These are phyloP conservation scores for Colletotrichum tamarilloi DNA, from an alignment of 2,329 filamentous ascomycete genomes.

Conservation along the genomic window DNA sequence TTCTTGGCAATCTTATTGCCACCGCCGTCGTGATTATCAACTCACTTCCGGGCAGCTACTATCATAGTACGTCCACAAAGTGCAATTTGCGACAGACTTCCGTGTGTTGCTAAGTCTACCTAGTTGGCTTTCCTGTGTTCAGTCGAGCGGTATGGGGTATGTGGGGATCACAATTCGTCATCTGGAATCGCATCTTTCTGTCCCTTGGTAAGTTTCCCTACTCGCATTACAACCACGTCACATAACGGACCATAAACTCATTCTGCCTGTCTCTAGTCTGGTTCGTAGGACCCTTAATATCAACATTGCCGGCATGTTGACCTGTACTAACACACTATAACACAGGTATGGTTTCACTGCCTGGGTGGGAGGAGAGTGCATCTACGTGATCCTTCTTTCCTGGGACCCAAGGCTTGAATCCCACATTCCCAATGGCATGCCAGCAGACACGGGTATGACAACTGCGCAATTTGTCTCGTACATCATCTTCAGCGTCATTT, in stretches of 20 bases:
- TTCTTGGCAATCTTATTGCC: constrained; percentile 52
- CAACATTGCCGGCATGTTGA: neutral
- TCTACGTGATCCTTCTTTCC: constrained; percentile 58
- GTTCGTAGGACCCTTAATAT: constrained; percentile 13
- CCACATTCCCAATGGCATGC: constrained; percentile 55
- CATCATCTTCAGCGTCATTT: constrained; percentile 56
- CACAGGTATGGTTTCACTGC: constrained; percentile 56
- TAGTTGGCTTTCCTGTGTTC: constrained; percentile 47
- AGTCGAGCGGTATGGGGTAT: constrained; percentile 47
- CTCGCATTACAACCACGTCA: no score
- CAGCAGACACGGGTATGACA: constrained; percentile 54
- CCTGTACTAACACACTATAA: constrained; percentile 5
- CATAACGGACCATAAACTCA: neutral
- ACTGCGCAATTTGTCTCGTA: constrained; percentile 56
- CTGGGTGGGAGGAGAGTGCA: constrained; percentile 58
- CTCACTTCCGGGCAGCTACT: constrained; percentile 55
- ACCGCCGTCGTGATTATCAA: constrained; percentile 52
- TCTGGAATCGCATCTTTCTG: constrained; percentile 53
- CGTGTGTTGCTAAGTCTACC: neutral
- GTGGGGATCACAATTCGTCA: constrained; percentile 40
- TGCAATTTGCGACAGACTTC: no score
- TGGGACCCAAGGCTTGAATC: constrained; percentile 55
- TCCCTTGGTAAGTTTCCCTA: constrained; percentile 48
- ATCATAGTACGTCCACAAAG: constrained; percentile 47
- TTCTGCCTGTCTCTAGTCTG: constrained; percentile 38